Conservation (phyloP, 1,284 basidiomycete genomes). For the Naganishia liquefaciens region DNA sequence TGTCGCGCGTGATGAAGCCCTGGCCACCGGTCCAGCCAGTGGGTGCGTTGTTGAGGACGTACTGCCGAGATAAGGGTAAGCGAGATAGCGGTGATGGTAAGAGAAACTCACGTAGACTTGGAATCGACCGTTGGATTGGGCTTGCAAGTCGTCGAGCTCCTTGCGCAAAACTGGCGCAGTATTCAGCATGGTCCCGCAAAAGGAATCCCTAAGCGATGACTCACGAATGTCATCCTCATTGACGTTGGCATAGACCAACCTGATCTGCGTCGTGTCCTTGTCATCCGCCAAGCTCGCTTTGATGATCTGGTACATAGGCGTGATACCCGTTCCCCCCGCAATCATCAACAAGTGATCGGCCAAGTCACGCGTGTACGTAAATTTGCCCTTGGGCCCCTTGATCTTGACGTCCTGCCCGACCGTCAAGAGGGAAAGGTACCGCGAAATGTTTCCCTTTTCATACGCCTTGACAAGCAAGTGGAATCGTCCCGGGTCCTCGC, state of each 20-base stretch:
- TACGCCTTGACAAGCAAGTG: constrained; percentile 98
- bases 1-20: constrained; percentile 92
- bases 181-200: neutral
- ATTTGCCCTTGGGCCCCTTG: constrained; percentile 95
- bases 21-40: constrained; percentile 80
- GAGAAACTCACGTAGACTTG: constrained; percentile 61
- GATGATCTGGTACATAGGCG: constrained; percentile 97
- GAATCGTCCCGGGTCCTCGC: constrained; percentile 84
- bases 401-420: constrained; percentile 82
- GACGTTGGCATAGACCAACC: constrained; percentile 95
- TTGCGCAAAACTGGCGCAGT: constrained; percentile 66
- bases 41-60: constrained; percentile 93
- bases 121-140: constrained; percentile 64
- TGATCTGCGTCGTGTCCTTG: constrained; percentile 74
- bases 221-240: constrained; percentile 74
- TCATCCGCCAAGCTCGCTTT: constrained; percentile 80
- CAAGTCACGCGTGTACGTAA: constrained; percentile 65
- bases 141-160: constrained; percentile 71
- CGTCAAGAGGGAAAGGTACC: constrained; percentile 74
- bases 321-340: constrained; percentile 89
- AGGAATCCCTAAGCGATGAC: constrained; percentile 33
- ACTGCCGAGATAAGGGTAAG: constrained; percentile 46
- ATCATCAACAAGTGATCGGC: constrained; percentile 87
- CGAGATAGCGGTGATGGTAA: neutral
- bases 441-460: constrained; percentile 94